Percentiles rank a stretch among this genome's conserved stretches.
Evolutionary conservation across 1,284 basidiomycete genomes (phyloP).

Genomic region (Kwoniella shivajii): DNA sequence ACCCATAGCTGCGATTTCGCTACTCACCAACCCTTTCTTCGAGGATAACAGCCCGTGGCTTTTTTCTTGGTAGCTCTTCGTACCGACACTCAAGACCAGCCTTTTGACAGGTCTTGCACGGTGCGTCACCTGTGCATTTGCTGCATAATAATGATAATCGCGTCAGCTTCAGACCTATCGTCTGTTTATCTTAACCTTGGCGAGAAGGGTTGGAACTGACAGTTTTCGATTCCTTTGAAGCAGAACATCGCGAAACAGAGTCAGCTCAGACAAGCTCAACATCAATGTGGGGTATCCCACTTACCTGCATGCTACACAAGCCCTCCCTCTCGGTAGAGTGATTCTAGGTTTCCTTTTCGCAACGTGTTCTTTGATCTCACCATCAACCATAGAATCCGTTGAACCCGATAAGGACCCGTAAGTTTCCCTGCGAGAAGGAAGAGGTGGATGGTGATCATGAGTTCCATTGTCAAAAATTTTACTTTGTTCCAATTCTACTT

Average conservation of each 20-base stretch:
- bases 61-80: constrained; percentile 32
- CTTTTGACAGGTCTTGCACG: constrained; percentile 33
- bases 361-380: constrained; percentile 3
- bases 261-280: no score
- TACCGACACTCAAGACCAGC: constrained; percentile 31
- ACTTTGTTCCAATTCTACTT: not conserved
- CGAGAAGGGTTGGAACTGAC: constrained; percentile 23
- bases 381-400: constrained; percentile 9
- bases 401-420: constrained; percentile 5
- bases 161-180: not conserved
- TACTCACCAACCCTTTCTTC: constrained; percentile 40
- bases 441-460: not conserved
- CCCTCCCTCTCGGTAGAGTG: constrained; percentile 33
- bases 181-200: no score
- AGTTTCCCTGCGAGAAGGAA: not conserved
- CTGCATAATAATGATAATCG: constrained; percentile 11
- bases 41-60: constrained; percentile 30
- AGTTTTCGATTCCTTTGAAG: constrained; percentile 29
- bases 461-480: not conserved
- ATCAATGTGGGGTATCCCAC: no score
- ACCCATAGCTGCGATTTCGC: not conserved
- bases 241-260: no score
- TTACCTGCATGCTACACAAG: constrained; percentile 36
- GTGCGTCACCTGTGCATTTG: constrained; percentile 37
- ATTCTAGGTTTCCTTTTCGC: constrained; percentile 33